Conservation (phyloP, 2,329 filamentous ascomycete species). For the Neonectria coccinea region DNA sequence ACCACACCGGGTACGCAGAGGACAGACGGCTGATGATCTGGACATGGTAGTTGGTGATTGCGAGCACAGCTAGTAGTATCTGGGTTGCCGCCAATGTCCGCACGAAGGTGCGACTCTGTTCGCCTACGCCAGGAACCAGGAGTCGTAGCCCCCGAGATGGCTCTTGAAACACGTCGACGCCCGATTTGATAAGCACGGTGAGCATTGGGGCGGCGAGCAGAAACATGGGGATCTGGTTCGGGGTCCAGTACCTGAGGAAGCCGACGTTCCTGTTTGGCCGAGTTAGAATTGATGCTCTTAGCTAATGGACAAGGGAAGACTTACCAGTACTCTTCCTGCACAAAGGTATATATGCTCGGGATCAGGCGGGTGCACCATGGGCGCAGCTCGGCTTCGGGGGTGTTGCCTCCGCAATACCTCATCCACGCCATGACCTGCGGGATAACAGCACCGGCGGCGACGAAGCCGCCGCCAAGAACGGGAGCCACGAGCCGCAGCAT, state of each 20-base stretch:
- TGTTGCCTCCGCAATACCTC: constrained; percentile 69
- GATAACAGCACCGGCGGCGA: constrained; percentile 74
- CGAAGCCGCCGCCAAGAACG: constrained; percentile 73
- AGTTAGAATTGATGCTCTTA: constrained; percentile 36
- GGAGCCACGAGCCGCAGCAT: constrained; percentile 68
- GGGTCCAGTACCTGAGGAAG: constrained; percentile 89
- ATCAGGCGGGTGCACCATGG: constrained; percentile 81
- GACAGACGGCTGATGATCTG: constrained; percentile 93
- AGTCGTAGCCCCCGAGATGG: constrained; percentile 31
- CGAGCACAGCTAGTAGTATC: constrained; percentile 75
- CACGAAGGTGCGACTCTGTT: constrained; percentile 51
- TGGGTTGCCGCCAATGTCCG: constrained; percentile 78
- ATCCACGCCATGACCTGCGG: constrained; percentile 83
- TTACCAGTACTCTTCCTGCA: constrained; percentile 92
- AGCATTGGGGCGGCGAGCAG: constrained; percentile 84
- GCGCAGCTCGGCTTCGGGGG: constrained; percentile 54
- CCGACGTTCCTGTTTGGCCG: constrained; percentile 78
- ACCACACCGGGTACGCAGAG: constrained; percentile 91
- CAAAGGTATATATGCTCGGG: constrained; percentile 92
- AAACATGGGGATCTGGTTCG: constrained; percentile 89
- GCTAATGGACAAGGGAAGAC: constrained; percentile 44
- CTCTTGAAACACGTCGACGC: constrained; percentile 53
- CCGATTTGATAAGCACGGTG: constrained; percentile 70
- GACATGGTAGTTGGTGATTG: constrained; percentile 86
- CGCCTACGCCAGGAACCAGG: constrained; percentile 16